Percentiles rank a stretch among this genome's conserved stretches.
phyloP scores from a whole-genome alignment of 306 rosid species.

The Carpinus fangiana region DNA sequence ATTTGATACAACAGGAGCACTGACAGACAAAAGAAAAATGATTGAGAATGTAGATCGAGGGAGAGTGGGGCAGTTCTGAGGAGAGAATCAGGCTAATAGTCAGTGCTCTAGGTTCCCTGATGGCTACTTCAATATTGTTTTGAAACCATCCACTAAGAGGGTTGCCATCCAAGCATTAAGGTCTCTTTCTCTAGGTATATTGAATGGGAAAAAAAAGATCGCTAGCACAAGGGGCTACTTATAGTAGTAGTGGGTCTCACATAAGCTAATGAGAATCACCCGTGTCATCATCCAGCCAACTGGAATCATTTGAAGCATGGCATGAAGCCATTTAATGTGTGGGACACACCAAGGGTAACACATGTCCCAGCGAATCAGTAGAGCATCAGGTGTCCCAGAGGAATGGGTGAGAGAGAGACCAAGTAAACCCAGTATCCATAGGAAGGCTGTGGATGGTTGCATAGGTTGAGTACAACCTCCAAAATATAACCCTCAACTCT shows the following conservation, averaged over 20 bases:
- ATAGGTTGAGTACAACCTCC: neutral
- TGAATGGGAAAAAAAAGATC: neutral
- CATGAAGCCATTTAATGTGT: neutral
- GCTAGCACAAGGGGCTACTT: neutral
- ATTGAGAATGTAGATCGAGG: neutral
- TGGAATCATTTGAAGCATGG: constrained; percentile 9
- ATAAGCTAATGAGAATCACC: neutral
- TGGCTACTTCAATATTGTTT: neutral
- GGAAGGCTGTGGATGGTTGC: neutral
- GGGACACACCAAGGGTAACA: neutral
- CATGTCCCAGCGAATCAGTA: neutral
- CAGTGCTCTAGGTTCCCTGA: neutral
- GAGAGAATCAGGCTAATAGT: neutral
- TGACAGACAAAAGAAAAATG: neutral
- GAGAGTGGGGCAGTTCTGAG: neutral
- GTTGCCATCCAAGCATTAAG: neutral
- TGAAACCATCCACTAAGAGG: constrained; percentile 1
- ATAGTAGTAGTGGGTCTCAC: neutral
- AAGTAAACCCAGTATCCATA: neutral
- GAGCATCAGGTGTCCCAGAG: neutral
- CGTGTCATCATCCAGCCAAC: neutral
- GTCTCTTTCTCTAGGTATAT: neutral
- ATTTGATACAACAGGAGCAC: neutral
- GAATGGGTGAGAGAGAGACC: neutral
- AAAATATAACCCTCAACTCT: neutral